phyloP scores from a whole-genome alignment of 2,329 filamentous ascomycete genomes.

The Pseudopithomyces maydicus region DNA sequence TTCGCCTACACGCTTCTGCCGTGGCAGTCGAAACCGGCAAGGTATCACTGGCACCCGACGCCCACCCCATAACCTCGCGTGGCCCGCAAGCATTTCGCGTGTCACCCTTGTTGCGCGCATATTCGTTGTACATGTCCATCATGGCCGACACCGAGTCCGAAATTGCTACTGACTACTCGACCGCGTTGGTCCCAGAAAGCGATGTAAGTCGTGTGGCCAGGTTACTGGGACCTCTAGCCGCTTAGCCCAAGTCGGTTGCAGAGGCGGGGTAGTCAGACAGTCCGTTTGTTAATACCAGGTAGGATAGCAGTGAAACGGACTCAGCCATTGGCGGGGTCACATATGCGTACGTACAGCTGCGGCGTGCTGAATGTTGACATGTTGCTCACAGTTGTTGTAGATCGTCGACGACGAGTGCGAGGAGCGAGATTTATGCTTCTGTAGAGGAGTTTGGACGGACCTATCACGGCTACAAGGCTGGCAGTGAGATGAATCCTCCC shows the following conservation, averaged over 20 bases:
- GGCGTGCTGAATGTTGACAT: background rate
- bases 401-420: conserved; percentile 19
- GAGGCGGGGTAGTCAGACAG: background rate
- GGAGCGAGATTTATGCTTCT: conserved; percentile 14
- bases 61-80: background rate
- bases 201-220: conserved; percentile 12
- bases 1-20: conserved; percentile 1
- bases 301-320: conserved; percentile 17
- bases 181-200: conserved; percentile 18
- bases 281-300: background rate
- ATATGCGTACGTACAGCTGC: conserved; percentile 18
- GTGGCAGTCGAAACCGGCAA: background rate
- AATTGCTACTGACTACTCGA: background rate
- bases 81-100: conserved; percentile 7
- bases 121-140: background rate
- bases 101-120: conserved; percentile 3
- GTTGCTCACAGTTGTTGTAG: background rate
- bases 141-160: background rate
- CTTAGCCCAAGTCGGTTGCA: background rate
- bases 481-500: conserved; percentile 13
- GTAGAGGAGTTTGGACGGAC: conserved; percentile 23
- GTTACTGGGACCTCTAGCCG: background rate
- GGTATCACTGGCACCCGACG: background rate
- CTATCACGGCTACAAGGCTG: conserved; percentile 25
- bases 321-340: conserved; percentile 22